Percentiles rank a stretch among this genome's conserved stretches.
These are phyloP conservation scores for Aspergillus olivimuriae DNA, from an alignment of 495 filamentous ascomycete genomes.

Conservation along the genomic window DNA sequence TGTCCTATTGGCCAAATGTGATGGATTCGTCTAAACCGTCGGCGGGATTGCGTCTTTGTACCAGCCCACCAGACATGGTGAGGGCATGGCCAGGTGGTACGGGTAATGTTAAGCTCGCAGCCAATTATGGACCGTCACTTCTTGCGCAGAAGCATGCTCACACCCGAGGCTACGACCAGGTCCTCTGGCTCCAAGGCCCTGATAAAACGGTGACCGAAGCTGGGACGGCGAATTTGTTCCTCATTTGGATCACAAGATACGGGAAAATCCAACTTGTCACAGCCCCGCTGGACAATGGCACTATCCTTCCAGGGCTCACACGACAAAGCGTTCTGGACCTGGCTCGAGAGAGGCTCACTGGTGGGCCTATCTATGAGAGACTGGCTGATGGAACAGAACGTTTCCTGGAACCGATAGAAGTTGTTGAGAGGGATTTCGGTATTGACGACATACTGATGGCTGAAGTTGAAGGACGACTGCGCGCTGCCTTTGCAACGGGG, in stretches of 20 bases:
- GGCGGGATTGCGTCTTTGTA: neutral
- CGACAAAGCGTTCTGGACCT: constrained; percentile 3
- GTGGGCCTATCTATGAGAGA: neutral
- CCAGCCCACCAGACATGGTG: constrained; percentile 1
- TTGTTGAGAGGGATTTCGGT: neutral
- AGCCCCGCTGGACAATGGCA: neutral
- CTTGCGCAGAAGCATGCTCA: neutral
- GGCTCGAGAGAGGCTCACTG: neutral
- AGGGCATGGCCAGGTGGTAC: constrained; percentile 1
- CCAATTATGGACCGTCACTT: constrained; percentile 3
- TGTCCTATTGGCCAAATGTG: neutral
- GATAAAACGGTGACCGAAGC: constrained; percentile 1
- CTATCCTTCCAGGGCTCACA: constrained; percentile 1
- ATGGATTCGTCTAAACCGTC: neutral
- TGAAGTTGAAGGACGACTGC: neutral
- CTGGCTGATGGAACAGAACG: neutral
- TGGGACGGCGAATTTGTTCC: constrained; percentile 1
- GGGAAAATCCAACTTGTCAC: neutral
- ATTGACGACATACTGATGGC: constrained; percentile 1
- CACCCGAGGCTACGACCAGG: neutral
- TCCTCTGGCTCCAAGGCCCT: constrained; percentile 1
- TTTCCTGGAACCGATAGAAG: neutral
- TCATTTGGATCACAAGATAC: constrained; percentile 1
- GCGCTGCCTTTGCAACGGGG: neutral
- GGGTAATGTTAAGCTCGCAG: neutral